Base-by-base conservation (phyloP, 2,329 filamentous ascomycete genomes). In the Aspergillus sp. region DNA sequence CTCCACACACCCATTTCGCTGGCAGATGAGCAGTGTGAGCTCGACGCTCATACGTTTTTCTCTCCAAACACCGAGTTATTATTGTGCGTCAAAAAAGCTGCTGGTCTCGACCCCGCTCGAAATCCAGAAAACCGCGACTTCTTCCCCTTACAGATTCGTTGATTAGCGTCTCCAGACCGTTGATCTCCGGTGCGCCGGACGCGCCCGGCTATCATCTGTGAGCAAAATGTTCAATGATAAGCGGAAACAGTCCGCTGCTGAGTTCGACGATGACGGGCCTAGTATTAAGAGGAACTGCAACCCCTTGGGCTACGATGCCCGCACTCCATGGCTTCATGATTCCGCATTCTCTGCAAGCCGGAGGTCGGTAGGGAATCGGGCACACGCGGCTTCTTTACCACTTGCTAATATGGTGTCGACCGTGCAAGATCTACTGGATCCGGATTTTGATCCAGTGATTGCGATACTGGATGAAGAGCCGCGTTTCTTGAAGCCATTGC, bases 401-500 rank as follows among this genome's bases (percentile, higher is more conserved):
- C 53, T 74, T 15, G 66, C 66, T 4, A 74, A 75, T 53, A 74
- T 75, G 72, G 68, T 74, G 4, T 69, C 71, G 20, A 69, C 71
- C 1, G 72, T 75, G 3, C 72, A 73, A 48, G 69, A 75, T 24
- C 55, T 75, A 26, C 69, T 75, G 44, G 73, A 75, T 52, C 73
- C 73, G 0, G 71, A 74, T 34, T 75, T 75, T 53, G 68, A 73
- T 59, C 72, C 73, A 17, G 56, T 73, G n/a, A 68, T 71, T 30
- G 72, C 71, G 4, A 68, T 74, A 8, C 56, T 74, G 38, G 70
- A 75, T 43, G 70, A 74, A 4, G 69, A 72, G 53, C 81, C 83
- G 30, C 70, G 84, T 53, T 96, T 91, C 68, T 82, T 96, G 66
- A 91, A 90, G 67, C 87, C 90, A 13, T 78, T 96, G 2, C 91